phyloP scores from a whole-genome alignment of 345 rosid genomes.

The Triadica sebifera region DNA sequence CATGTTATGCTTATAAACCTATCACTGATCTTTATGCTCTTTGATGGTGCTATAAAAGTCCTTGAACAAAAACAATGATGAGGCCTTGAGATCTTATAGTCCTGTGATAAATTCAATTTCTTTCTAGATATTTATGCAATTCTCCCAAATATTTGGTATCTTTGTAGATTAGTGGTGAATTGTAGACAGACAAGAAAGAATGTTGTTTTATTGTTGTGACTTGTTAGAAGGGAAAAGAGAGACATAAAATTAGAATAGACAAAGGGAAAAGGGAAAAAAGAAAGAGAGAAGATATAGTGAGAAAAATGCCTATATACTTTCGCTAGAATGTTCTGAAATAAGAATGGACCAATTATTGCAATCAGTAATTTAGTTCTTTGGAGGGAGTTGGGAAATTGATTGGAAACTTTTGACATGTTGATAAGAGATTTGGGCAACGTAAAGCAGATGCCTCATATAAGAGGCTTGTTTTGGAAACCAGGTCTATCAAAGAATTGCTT shows the following conservation, averaged over 20 bases:
- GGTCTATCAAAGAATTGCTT: not conserved
- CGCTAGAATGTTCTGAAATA: not conserved
- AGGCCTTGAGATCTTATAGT: too few species aligned
- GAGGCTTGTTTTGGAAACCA: not conserved
- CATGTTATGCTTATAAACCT: not conserved
- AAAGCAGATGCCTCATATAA: not conserved
- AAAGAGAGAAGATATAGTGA: not conserved
- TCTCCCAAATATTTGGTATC: too few species aligned
- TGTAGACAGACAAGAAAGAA: too few species aligned
- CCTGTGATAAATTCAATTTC: too few species aligned
- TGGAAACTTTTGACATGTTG: not conserved
- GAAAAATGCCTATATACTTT: not conserved
- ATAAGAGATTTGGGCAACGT: not conserved
- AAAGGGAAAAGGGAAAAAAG: too few species aligned
- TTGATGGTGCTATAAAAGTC: too few species aligned
- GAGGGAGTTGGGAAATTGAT: too few species aligned
- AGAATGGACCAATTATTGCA: not conserved
- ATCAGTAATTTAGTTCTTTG: not conserved
- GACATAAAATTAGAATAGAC: not conserved
- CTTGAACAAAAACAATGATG: not conserved
- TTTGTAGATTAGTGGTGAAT: too few species aligned
- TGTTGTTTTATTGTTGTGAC: too few species aligned
- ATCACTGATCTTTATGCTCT: too few species aligned
- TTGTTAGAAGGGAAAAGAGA: too few species aligned
- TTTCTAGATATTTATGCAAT: too few species aligned